A percentile compares a stretch with the other conserved stretches of the same genome.
These are phyloP conservation scores for Alternaria gansuensis DNA, from an alignment of 2,329 filamentous ascomycete genomes.

Conservation along the genomic window DNA sequence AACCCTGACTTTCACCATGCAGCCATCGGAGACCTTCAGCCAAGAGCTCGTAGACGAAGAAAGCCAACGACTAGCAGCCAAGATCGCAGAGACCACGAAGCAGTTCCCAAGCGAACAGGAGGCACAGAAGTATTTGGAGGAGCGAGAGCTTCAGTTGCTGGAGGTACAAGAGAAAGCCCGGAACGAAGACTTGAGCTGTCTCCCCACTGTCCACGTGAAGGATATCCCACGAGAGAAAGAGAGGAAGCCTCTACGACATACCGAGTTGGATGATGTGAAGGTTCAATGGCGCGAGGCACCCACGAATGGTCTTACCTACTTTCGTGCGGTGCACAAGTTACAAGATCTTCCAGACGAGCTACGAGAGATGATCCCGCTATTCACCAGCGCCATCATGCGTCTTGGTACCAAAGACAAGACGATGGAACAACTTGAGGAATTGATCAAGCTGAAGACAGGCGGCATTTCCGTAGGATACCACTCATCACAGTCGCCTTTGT, in stretches of 20 bases:
- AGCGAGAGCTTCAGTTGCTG: conserved; percentile 81
- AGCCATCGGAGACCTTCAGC: conserved; percentile 78
- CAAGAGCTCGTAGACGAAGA: conserved; percentile 81
- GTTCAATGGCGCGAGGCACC: conserved; percentile 92
- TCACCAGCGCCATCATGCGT: conserved; percentile 91
- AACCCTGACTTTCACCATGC: conserved; percentile 92
- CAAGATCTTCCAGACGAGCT: conserved; percentile 84
- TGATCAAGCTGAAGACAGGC: conserved; percentile 95
- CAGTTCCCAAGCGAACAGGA: conserved; percentile 75
- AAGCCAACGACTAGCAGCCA: conserved; percentile 73
- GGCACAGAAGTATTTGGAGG: conserved; percentile 75
- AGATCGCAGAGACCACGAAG: conserved; percentile 75
- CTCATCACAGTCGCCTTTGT: conserved; percentile 77
- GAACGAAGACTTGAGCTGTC: conserved; percentile 82
- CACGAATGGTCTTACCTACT: conserved; percentile 96
- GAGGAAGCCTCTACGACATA: conserved; percentile 70
- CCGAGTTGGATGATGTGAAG: conserved; percentile 67
- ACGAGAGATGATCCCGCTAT: conserved; percentile 83
- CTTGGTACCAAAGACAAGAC: conserved; percentile 86
- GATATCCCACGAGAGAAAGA: conserved; percentile 87
- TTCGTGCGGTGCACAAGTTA: conserved; percentile 84
- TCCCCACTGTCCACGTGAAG: conserved; percentile 86
- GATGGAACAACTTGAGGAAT: conserved; percentile 94
- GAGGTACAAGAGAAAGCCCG: conserved; percentile 84
- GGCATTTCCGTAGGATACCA: conserved; percentile 87